Percentiles rank a stretch among this genome's conserved stretches.
These are phyloP conservation scores for Amanita phalloides DNA, from an alignment of 768 basidiomycete genomes.

Conservation along the genomic window DNA sequence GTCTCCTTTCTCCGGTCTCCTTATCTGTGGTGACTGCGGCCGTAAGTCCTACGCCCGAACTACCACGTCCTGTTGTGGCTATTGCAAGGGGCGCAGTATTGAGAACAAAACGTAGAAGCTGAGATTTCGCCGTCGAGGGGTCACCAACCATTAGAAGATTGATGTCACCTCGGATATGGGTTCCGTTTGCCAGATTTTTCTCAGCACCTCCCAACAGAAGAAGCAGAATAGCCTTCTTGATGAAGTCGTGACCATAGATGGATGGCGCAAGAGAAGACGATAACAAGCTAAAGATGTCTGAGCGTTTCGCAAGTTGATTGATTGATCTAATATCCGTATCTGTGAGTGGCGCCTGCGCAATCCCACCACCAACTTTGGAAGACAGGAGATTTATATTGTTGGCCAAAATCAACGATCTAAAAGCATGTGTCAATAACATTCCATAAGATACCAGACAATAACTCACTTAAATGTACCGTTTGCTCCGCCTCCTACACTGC, in stretches of 20 bases:
- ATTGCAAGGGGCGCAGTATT: constrained; percentile 95
- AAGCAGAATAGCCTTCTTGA: constrained; percentile 89
- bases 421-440: constrained; percentile 8
- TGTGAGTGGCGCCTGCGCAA: constrained; percentile 86
- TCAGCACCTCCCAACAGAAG: constrained; percentile 93
- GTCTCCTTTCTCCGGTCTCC: constrained; percentile 92
- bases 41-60: constrained; percentile 97
- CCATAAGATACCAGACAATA: constrained; percentile 6
- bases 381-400: constrained; percentile 94
- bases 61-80: constrained; percentile 95
- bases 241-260: constrained; percentile 92
- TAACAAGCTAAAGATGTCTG: constrained; percentile 78
- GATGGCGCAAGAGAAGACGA: constrained; percentile 95
- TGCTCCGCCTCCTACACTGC: constrained; percentile 86
- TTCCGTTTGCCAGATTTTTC: constrained; percentile 95
- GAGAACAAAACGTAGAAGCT: constrained; percentile 91
- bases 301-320: constrained; percentile 84
- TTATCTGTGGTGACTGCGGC: constrained; percentile 98
- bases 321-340: constrained; percentile 93
- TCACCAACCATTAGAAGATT: constrained; percentile 99
- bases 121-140: constrained; percentile 97
- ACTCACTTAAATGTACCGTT: constrained; percentile 89
- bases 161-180: constrained; percentile 98
- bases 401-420: constrained; percentile 83
- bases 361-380: constrained; percentile 90